phyloP scores from a whole-genome alignment of 352 stramenopile genomes.

The Thraustochytrium striatum region DNA sequence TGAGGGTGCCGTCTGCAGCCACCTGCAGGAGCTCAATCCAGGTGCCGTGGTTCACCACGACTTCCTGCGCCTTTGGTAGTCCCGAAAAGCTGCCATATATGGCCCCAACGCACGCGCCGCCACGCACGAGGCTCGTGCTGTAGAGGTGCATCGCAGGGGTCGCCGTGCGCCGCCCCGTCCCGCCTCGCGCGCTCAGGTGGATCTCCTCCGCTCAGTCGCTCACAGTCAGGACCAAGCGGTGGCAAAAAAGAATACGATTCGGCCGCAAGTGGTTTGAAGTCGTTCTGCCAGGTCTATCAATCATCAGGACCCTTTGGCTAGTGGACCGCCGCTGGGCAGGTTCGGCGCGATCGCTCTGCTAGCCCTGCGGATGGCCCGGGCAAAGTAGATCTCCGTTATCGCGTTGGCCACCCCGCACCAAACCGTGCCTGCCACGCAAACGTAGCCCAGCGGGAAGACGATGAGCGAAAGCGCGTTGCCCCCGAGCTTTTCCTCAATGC shows the following conservation, averaged over 20 bases:
- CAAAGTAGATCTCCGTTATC: neutral
- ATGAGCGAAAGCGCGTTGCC: neutral
- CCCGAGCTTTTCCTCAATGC: slow-evolving; percentile 6
- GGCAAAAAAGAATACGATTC: no score
- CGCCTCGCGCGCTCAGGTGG: no score
- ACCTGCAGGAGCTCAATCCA: slow-evolving; percentile 84
- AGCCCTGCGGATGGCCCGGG: no score
- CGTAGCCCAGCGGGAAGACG: neutral
- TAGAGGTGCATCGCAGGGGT: slow-evolving; percentile 38
- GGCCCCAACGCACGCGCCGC: slow-evolving; percentile 50
- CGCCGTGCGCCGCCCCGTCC: neutral
- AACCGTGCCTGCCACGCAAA: slow-evolving; percentile 25
- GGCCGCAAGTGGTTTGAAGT: no score
- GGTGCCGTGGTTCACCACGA: slow-evolving; percentile 85
- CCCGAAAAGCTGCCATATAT: slow-evolving; percentile 85
- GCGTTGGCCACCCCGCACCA: neutral
- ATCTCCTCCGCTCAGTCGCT: no score
- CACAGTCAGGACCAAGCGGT: no score
- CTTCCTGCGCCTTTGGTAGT: slow-evolving; percentile 79
- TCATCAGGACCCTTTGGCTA: no score
- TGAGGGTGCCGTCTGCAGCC: slow-evolving; percentile 62
- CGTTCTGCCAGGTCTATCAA: no score
- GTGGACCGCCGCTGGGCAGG: no score
- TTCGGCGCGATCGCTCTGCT: no score
- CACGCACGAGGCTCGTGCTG: neutral